Evolutionary conservation across 2,329 filamentous ascomycete species (phyloP), one percentile per base, ranked within the genome.

Genomic region (Immersiporthe knoxdaviesiana): DNA sequence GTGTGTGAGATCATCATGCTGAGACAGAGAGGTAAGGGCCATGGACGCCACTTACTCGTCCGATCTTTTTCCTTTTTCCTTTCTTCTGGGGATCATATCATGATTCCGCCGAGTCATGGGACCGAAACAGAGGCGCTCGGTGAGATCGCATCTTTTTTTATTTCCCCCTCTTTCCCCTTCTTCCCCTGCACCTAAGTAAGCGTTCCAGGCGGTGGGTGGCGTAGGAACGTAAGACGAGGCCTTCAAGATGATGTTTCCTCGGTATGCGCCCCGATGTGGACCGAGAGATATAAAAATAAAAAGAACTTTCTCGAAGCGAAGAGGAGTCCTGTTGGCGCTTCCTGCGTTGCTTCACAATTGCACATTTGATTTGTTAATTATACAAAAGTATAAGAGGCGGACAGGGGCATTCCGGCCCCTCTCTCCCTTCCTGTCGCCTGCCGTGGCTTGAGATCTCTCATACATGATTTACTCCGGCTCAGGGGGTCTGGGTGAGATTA

Each of bases 181-280:
- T 16, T 16, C 41, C 37, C 58, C 37, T 12, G 14, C 30, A 2
- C 16, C 30, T n/a, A 21, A 18, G 5, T 44, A 21, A 30, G 8
- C n/a, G 58, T 37, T 24, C 58, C 32, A 37, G 32, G 32, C 10
- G 32, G 5, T n/a, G 44, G 58, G 27, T 27, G 27, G 24, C 14
- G 14, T 8, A 35, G 10, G 32, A 21, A 24, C 12, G 41, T 62
- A 24, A 62, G 37, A 62, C 59, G 59, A 62, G 59, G 59, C 59
- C n/a, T 27, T 10, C 11, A 16, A 16, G 30, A 30, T 47, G 18
- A 2, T 47, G 21, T 47, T 16, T 16, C 18, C 11, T 16, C 6
- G 35, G 59, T n/a, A 16, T 41, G 35, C 41, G 18, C 18, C 44
- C 18, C 16, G 18, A n/a, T 8, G 7, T 47, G n/a, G 59, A 18